Conservation (phyloP, 768 basidiomycete species). For the Boletus reticulatus region DNA sequence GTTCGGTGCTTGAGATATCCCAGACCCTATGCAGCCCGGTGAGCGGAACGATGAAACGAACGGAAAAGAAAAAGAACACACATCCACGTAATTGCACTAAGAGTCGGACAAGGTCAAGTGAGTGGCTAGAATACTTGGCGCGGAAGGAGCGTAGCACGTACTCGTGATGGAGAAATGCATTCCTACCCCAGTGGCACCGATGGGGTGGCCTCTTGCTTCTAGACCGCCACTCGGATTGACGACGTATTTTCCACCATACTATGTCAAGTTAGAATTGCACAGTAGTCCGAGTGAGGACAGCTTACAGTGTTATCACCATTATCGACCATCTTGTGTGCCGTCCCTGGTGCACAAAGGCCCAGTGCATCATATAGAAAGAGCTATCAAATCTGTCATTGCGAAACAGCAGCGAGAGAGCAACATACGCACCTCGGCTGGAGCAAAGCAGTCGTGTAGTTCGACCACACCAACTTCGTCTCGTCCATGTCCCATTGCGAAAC, state of each 20-base stretch:
- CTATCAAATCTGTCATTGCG: conserved; percentile 31
- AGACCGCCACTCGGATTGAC: conserved; percentile 83
- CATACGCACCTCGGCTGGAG: conserved; percentile 64
- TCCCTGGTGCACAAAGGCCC: conserved; percentile 59
- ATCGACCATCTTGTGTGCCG: conserved; percentile 71
- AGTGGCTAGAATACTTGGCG: background rate
- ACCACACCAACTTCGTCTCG: conserved; percentile 74
- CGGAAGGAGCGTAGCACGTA: conserved; percentile 31
- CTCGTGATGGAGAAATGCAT: conserved; percentile 84
- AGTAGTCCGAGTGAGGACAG: background rate
- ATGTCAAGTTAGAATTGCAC: background rate
- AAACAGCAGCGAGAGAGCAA: background rate
- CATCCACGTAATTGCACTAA: conserved; percentile 73
- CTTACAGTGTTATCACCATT: conserved; percentile 74
- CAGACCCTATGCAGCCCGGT: conserved; percentile 51
- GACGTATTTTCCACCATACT: conserved; percentile 83
- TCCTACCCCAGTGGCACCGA: conserved; percentile 75
- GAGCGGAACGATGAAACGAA: background rate
- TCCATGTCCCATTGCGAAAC: conserved; percentile 57
- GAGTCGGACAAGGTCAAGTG: background rate
- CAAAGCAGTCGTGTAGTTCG: conserved; percentile 83
- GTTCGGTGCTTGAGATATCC: conserved; percentile 72
- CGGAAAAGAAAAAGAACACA: conserved; percentile 20
- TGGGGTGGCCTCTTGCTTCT: conserved; percentile 80
- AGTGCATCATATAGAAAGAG: conserved; percentile 78